Evolutionary conservation across 2,329 filamentous ascomycete genomes (phyloP), one percentile per base, ranked within the genome.

Genomic region (Neopestalotiopsis sp.): DNA sequence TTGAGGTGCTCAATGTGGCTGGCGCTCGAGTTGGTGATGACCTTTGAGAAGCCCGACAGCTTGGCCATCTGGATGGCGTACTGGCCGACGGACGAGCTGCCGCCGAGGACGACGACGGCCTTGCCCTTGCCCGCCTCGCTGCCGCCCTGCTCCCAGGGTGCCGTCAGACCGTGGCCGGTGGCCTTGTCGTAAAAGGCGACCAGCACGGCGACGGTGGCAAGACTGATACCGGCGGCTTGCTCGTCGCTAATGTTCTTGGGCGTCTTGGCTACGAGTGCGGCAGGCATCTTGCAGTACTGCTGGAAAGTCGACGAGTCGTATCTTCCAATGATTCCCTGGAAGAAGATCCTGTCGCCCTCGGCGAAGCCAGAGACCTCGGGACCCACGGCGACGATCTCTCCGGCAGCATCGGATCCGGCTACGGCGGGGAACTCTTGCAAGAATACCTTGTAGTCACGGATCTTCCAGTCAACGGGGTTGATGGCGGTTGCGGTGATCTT

Each of bases 401-500:
- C 72, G 45, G 76, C 73, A 5, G 72, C 75, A 61, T 77, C 74
- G 14, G 71, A 73, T 6, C 76, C 74, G 6, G 77, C 68, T 3
- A 73, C 66, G n/a, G 66, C 66, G 13, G 72, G 72, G 59, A 58
- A 71, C 1, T 73, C 57, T 3, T 68, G 63, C 38, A 75, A 62
- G 56, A 78, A 74, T 13, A 72, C 14, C 2, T 75, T 73, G 28
- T 74, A 70, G 69, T 75, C 73, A 28, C 79, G 77, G 3, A 79
- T 73, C 68, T 81, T 81, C 75, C 78, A 79, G 72, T 81, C 79
- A 4, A 79, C 67, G 66, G 75, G 69, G 79, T 80, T 81, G 59
- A 80, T 76, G 9, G 79, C 78, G 0, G 78, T 76, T 1, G 76
- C 75, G 14, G 66, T 70, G 58, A 71, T 71, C 68, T 68, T 70